Evolutionary conservation across 257 asterid species (phyloP).

Genomic region (Solanum pinnatisectum): DNA sequence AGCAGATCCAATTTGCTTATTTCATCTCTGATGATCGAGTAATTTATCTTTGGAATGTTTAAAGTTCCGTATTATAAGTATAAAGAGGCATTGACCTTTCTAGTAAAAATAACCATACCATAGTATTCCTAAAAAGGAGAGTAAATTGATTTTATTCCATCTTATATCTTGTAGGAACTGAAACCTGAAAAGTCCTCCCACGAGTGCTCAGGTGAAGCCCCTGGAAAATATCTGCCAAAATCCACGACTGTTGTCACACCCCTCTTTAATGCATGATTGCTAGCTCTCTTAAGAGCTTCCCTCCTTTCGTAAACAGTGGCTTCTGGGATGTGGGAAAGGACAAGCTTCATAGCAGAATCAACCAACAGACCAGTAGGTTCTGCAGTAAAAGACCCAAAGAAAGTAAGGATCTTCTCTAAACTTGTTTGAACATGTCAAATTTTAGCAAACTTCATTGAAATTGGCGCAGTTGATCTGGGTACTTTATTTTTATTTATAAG

Average conservation of each 20-base stretch:
- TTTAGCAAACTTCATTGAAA: background rate
- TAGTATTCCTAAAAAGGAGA: background rate
- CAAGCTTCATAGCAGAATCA: conserved; percentile 92
- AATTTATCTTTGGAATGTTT: background rate
- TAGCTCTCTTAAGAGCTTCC: conserved; percentile 84
- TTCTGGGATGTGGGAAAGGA: conserved; percentile 57
- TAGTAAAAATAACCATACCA: background rate
- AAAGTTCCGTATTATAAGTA: background rate
- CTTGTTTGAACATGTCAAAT: background rate
- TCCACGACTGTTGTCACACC: conserved; percentile 95
- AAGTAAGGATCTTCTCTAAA: conserved; percentile 7
- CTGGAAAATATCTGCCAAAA: conserved; percentile 84
- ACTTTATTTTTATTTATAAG: background rate
- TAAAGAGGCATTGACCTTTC: background rate
- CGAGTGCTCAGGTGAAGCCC: conserved; percentile 52
- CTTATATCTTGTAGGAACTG: background rate
- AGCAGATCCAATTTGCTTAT: background rate
- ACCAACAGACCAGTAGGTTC: conserved; percentile 85
- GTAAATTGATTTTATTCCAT: background rate
- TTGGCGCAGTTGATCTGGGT: background rate
- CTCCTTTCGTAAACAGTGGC: conserved; percentile 65
- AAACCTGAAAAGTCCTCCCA: conserved; percentile 96
- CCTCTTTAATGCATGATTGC: conserved; percentile 59
- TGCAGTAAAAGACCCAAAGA: conserved; percentile 28
- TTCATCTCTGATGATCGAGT: background rate